Base-by-base conservation (phyloP, 208 protist genomes). In the Herpetomonas tarakana region DNA sequence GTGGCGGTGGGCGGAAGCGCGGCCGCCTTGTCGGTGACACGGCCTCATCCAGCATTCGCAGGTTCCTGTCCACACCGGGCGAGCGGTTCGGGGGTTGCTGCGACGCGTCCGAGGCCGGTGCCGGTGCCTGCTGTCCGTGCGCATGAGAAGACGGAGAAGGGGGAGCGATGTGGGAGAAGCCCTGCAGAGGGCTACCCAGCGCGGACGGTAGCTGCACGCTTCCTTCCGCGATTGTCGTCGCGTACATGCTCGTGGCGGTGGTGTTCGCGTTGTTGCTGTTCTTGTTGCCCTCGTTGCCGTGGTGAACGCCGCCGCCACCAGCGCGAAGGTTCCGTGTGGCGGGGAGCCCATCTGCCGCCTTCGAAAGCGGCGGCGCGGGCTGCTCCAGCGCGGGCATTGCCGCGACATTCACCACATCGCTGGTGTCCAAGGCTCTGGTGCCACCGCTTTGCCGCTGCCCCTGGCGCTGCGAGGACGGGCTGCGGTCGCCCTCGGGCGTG, bases 281-380 rank as follows among this genome's bases (percentile, higher is more conserved):
- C 25, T 57, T 57, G 25, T 35, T 14, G 12, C 52, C n/a, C 52
- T 57, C 52, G n/a, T n/a, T n/a, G n/a, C n/a, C n/a, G n/a, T n/a
- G n/a, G n/a, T n/a, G n/a, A n/a, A n/a, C n/a, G n/a, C n/a, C n/a
- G n/a, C n/a, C n/a, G n/a, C n/a, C n/a, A n/a, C n/a, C n/a, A n/a
- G n/a, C n/a, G n/a, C n/a, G n/a, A n/a, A n/a, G n/a, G n/a, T n/a
- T n/a, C n/a, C n/a, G n/a, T n/a, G n/a, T n/a, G n/a, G n/a, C n/a
- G n/a, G n/a, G n/a, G n/a, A n/a, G n/a, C n/a, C n/a, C n/a, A n/a
- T n/a, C n/a, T n/a, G n/a, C n/a, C n/a, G n/a, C n/a, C n/a, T n/a
- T n/a, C n/a, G n/a, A n/a, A n/a, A n/a, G n/a, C n/a, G n/a, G n/a
- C n/a, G n/a, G n/a, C n/a, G n/a, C n/a, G n/a, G n/a, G n/a, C n/a